A percentile compares a stretch with the other conserved stretches of the same genome.
phyloP scores from a whole-genome alignment of 1,284 basidiomycete species.

The Xerocomus nothofagi region DNA sequence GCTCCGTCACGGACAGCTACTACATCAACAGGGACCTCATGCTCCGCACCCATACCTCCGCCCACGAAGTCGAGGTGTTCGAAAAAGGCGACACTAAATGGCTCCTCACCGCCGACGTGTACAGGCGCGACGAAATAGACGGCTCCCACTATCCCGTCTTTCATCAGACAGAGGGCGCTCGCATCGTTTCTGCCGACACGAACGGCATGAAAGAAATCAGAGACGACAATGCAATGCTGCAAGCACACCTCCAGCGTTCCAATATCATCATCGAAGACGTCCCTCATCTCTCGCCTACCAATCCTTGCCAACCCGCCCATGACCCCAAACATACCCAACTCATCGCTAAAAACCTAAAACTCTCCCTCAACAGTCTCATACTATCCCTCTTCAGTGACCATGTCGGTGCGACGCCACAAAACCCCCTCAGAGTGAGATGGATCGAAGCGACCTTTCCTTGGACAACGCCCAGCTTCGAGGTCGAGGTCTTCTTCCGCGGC shows the following conservation, averaged over 20 bases:
- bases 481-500: constrained; percentile 95
- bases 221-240: constrained; percentile 65
- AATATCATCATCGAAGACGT: constrained; percentile 88
- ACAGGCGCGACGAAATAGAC: constrained; percentile 98
- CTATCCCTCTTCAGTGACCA: constrained; percentile 77
- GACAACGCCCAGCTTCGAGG: constrained; percentile 96
- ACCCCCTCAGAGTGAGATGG: constrained; percentile 90
- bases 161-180: constrained; percentile 97
- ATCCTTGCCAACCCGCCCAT: constrained; percentile 82
- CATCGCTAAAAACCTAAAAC: constrained; percentile 85
- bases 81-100: constrained; percentile 74
- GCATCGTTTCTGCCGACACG: constrained; percentile 65
- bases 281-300: constrained; percentile 69
- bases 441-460: constrained; percentile 98
- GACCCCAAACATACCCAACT: constrained; percentile 70
- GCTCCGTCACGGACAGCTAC: constrained; percentile 90
- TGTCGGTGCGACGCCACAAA: constrained; percentile 46
- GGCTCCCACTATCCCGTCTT: constrained; percentile 97
- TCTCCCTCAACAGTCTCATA: constrained; percentile 88
- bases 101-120: constrained; percentile 98
- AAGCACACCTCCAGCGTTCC: constrained; percentile 58
- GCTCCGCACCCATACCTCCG: constrained; percentile 96
- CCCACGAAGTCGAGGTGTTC: constrained; percentile 96
- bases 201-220: constrained; percentile 58
- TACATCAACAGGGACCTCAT: constrained; percentile 90